Percentiles rank a stretch among this genome's conserved stretches.
These are phyloP conservation scores for Hypomontagnella monticulosa DNA, from an alignment of 495 filamentous ascomycete genomes.

Conservation along the genomic window DNA sequence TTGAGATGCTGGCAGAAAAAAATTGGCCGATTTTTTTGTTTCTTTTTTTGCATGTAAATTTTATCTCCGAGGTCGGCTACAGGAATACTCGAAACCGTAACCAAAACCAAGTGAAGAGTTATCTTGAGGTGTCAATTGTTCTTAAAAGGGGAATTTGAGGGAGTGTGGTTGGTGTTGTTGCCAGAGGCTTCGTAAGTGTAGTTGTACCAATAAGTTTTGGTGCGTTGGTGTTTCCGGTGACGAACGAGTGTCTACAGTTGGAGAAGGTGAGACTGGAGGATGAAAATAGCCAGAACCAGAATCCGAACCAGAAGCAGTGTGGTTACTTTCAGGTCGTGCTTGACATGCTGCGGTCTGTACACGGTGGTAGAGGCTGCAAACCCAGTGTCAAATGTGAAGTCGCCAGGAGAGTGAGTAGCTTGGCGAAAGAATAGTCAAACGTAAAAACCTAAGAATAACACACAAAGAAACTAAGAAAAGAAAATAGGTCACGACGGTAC, in stretches of 20 bases:
- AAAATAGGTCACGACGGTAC: conserved; percentile 35
- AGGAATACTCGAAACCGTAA: conserved; percentile 39
- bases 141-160: conserved; percentile 21
- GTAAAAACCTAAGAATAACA: conserved; percentile 35
- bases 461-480: conserved; percentile 35
- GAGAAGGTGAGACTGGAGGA: conserved; percentile 40
- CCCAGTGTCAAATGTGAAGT: conserved; percentile 21
- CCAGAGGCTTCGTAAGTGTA: conserved; percentile 11
- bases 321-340: conserved; percentile 30
- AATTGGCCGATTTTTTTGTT: conserved; percentile 21
- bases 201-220: conserved; percentile 21
- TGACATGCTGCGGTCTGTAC: conserved; percentile 34
- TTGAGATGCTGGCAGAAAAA: conserved; percentile 24
- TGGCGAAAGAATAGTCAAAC: conserved; percentile 31
- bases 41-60: conserved; percentile 25
- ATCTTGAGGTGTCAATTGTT: conserved; percentile 31
- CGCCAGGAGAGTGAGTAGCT: conserved; percentile 14
- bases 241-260: conserved; percentile 48
- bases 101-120: conserved; percentile 27
- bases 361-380: conserved; percentile 21
- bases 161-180: conserved; percentile 26
- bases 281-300: conserved; percentile 26
- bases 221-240: conserved; percentile 41
- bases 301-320: conserved; percentile 28
- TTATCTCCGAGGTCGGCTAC: conserved; percentile 27